Evolutionary conservation across 2,329 filamentous ascomycete species (phyloP), one percentile per base, ranked within the genome.

Genomic region (Bimuria novae-zelandiae): DNA sequence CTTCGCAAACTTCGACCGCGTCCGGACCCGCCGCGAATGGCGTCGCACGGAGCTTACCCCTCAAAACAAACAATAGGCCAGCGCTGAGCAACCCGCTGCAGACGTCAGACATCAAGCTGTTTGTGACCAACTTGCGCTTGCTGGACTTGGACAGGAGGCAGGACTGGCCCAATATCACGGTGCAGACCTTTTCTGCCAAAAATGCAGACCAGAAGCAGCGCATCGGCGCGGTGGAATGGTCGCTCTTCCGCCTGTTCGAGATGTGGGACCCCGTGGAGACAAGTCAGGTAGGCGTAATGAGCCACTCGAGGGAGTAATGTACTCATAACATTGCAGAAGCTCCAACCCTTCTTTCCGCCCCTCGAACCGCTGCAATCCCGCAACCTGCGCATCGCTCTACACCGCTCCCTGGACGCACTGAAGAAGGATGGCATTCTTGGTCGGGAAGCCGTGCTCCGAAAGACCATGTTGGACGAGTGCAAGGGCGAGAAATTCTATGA

Each of bases 401-500:
- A 92, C 64, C 85, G 91, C 72, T 86, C 83, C 61, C 84, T 99
- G 49, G 89, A 93, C 58, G 87, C 90, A 46, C 80, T 91, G 54
- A 97, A 97, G 78, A 96, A 95, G 77, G 90, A 85, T 76, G 92
- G 92, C 25, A 79, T 88, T 0, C 79, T 97, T 7, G 90, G 91
- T 3, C 82, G 90, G 44, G 92, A 96, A 67, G 83, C 84, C 0
- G 83, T 95, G 0, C 76, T 97, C 27, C 85, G 94, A 46, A 97
- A 96, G 77, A 96, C 91, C 0, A 96, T 97, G 90, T 79, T 99
- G 46, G 94, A 99, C 69, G 93, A 99, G 64, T 99, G 94, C 76
- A 92, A 89, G 61, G 93, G 93, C 5, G 92, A 96, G 49, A 87
- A 90, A 58, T 84, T 97, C 49, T 92, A 92, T 69, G 94, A 99